Conservation (phyloP, 2,329 filamentous ascomycete genomes). For the Claviceps cyperi region DNA sequence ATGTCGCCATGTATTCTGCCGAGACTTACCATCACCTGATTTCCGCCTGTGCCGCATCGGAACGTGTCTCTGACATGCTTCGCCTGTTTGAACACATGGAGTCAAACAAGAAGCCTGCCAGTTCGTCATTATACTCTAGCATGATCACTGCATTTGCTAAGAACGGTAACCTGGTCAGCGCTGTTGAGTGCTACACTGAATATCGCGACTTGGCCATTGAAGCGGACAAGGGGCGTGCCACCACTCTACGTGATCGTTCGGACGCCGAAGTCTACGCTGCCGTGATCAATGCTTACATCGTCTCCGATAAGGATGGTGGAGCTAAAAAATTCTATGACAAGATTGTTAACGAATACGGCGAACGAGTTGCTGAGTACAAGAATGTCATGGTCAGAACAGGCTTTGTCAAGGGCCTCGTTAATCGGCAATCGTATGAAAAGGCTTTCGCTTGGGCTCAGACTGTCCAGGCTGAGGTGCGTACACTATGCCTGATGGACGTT, state of each 20-base stretch:
- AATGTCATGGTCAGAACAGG: constrained; percentile 58
- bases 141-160: constrained; percentile 93
- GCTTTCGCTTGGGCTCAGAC: constrained; percentile 60
- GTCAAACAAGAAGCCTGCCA: constrained; percentile 54
- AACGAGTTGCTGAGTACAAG: constrained; percentile 48
- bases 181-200: constrained; percentile 89
- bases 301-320: constrained; percentile 64
- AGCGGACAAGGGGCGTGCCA: constrained; percentile 58
- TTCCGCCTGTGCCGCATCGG: constrained; percentile 70
- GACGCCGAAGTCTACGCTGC: constrained; percentile 81
- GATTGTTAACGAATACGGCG: constrained; percentile 50
- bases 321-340: constrained; percentile 76
- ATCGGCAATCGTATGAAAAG: constrained; percentile 53
- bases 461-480: constrained; percentile 43
- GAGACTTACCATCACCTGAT: constrained; percentile 79
- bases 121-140: constrained; percentile 69
- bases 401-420: constrained; percentile 65
- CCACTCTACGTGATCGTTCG: constrained; percentile 53
- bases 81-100: constrained; percentile 89
- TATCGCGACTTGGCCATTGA: constrained; percentile 82
- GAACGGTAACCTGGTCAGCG: constrained; percentile 67
- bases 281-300: constrained; percentile 79
- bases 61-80: constrained; percentile 77
- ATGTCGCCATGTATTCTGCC: constrained; percentile 54
- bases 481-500: constrained; percentile 55